phyloP scores from a whole-genome alignment of 2,329 filamentous ascomycete species.

The Delphinella strobiligena region DNA sequence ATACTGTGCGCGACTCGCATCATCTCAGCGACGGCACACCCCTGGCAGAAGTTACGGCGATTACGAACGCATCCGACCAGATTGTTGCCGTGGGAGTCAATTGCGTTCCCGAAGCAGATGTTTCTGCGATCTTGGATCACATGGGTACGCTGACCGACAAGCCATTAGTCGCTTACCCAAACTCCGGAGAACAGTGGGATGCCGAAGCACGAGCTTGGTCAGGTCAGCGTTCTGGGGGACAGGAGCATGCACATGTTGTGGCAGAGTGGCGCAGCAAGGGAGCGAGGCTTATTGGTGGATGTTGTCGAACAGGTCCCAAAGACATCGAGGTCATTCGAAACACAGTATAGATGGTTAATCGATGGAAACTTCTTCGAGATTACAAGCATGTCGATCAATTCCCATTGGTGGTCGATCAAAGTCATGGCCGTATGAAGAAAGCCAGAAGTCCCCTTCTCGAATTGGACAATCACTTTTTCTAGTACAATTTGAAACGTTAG shows the following conservation, averaged over 20 bases:
- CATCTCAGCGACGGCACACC: conserved; percentile 31
- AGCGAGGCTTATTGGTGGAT: conserved; percentile 33
- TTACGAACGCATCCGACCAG: conserved; percentile 19
- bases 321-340: conserved; percentile 25
- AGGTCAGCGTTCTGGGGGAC: conserved; percentile 13
- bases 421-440: too few species aligned
- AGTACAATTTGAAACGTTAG: too few species aligned
- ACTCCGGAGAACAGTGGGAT: conserved; percentile 36
- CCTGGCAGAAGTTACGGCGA: conserved; percentile 19
- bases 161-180: conserved; percentile 31
- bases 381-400: too few species aligned
- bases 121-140: conserved; percentile 20
- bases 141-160: conserved; percentile 21
- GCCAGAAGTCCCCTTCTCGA: too few species aligned
- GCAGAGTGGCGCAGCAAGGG: conserved; percentile 24
- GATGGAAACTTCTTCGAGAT: too few species aligned
- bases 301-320: conserved; percentile 32
- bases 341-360: neutral
- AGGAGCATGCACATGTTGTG: conserved; percentile 18
- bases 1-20: conserved; percentile 25
- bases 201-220: conserved; percentile 25
- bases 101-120: conserved; percentile 27
- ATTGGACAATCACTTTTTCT: too few species aligned
- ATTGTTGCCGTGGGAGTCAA: conserved; percentile 35
- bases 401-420: too few species aligned